Evolutionary conservation across 2,329 filamentous ascomycete species (phyloP).

Genomic region (Hypoxylon sp.): DNA sequence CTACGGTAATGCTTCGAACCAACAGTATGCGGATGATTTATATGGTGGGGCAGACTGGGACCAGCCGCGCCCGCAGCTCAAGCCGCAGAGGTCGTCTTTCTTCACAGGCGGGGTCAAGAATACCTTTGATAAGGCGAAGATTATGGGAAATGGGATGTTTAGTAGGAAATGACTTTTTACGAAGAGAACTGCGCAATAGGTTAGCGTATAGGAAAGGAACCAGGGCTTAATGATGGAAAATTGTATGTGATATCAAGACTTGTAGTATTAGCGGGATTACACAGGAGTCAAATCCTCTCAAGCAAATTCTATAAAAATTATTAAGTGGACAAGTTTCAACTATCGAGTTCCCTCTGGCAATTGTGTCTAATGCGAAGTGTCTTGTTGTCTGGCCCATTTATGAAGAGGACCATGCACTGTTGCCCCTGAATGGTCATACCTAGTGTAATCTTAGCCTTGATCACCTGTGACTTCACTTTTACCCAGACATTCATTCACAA

Average conservation of each 20-base stretch:
- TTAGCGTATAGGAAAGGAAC: not conserved
- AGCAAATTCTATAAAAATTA: not conserved
- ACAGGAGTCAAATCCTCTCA: not conserved
- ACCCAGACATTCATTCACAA: not conserved
- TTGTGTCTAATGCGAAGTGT: not conserved
- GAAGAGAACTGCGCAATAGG: not conserved
- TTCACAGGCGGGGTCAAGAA: conserved; percentile 49
- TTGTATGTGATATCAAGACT: not conserved
- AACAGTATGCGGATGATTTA: conserved; percentile 33
- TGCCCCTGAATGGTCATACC: not conserved
- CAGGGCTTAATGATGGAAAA: conserved; percentile 1
- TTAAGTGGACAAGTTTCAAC: not conserved
- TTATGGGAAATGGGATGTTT: conserved; percentile 50
- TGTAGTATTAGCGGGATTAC: not conserved
- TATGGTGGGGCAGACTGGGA: conserved; percentile 43
- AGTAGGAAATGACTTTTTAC: conserved; percentile 35
- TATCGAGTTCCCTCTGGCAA: not conserved
- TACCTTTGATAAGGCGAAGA: conserved; percentile 51
- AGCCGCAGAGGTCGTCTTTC: conserved; percentile 49
- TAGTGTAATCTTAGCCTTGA: not conserved
- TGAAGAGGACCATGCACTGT: not conserved
- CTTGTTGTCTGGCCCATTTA: not conserved
- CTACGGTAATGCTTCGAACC: conserved; percentile 37
- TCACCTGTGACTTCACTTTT: not conserved
- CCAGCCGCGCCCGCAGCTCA: conserved; percentile 44